phyloP scores from a whole-genome alignment of 176 grass and related monocot species.

The Oryza glumipatula region DNA sequence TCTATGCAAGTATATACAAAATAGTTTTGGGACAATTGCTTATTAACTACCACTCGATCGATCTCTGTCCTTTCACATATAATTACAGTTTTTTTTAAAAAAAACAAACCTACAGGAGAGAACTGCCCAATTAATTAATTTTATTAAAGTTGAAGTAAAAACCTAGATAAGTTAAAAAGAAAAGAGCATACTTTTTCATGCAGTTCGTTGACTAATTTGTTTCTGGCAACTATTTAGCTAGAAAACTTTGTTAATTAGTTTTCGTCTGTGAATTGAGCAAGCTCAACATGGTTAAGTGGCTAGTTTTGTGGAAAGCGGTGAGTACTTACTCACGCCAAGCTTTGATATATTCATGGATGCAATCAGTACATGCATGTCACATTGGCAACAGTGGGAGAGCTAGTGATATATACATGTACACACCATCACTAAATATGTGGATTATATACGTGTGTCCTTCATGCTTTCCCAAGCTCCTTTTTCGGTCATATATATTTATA shows the following conservation, averaged over 20 bases:
- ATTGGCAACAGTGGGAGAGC: conserved; percentile 12
- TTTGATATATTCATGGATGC: not conserved
- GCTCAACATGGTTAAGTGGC: not conserved
- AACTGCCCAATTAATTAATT: too few relatives aligned
- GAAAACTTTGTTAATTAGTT: not conserved
- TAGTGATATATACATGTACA: not conserved
- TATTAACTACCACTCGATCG: not conserved
- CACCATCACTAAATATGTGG: not conserved
- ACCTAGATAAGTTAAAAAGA: too few relatives aligned
- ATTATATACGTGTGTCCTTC: not conserved
- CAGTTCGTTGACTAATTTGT: not conserved
- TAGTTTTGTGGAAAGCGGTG: too few relatives aligned
- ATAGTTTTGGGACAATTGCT: not conserved
- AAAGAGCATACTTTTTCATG: not conserved
- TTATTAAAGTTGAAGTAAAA: too few relatives aligned
- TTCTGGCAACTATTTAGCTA: not conserved
- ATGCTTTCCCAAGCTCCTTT: not conserved
- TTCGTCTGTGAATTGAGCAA: not conserved
- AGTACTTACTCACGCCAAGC: not conserved
- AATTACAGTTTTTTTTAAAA: too few relatives aligned
- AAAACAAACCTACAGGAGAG: too few relatives aligned
- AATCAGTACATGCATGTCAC: conserved; percentile 27
- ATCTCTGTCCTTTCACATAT: not conserved
- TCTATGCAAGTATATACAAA: not conserved
- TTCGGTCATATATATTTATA: not conserved